Evolutionary conservation across 2,329 filamentous ascomycete genomes (phyloP), one percentile per base, ranked within the genome.

Genomic region (Fusarium oligoseptatum): DNA sequence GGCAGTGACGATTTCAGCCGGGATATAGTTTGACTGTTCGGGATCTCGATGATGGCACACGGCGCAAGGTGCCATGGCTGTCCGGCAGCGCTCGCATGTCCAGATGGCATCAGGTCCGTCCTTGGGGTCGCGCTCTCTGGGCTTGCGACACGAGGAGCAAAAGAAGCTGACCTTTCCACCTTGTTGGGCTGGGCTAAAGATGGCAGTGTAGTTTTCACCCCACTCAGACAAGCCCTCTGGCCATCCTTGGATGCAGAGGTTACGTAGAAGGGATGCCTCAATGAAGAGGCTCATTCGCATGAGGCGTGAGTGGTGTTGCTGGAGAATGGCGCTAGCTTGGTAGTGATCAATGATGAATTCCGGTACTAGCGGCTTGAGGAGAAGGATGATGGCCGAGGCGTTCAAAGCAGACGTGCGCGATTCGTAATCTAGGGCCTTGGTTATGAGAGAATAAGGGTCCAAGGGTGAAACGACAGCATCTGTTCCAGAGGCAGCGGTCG

Each of bases 221-320:
- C 88, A 92, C 60, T 79, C 82, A 1, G 86, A 83, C 20, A 91
- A 78, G 1, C 84, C 85, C 1, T 82, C 83, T 0, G 88, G 88
- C 89, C 89, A 91, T 22, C 88, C 88, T n/a, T 83, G 82, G 14
- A 90, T 83, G 76, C 88, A 91, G 10, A 92, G 80, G 60, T 92
- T 92, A 3, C 91, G 89, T 17, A 92, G 83, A 1, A 91, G 84
- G 0, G 90, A 85, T 0, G 91, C 90, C 76, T 92, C 89, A 24
- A 88, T 84, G 76, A 92, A 92, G 39, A 91, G 85, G 27, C 85
- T 83, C 87, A 92, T 89, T 61, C 83, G 84, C 84, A 88, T 89
- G 2, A 92, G 87, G 0, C 91, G 89, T 6, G 84, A 82, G 75
- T 92, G 90, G 62, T 92, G 89, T 68, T 92, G 89, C 10, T 87